Conservation (phyloP, 192 early-diverging fungal genomes). For the Backusella circina region DNA sequence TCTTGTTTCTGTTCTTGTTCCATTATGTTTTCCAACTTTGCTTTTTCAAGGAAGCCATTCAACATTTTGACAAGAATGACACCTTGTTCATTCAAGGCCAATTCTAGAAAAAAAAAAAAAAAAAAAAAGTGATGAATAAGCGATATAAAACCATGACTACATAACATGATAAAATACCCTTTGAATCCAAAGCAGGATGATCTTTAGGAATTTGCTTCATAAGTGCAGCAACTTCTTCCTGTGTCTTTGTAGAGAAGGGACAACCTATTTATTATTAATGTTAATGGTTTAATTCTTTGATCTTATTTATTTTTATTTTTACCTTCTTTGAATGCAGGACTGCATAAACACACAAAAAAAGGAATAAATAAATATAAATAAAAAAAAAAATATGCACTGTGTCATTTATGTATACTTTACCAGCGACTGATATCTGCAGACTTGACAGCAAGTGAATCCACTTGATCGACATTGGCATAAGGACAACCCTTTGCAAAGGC, state of each 20-base stretch:
- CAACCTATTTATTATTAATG: constrained; percentile 7
- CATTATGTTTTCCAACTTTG: not conserved
- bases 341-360: not conserved
- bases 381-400: not conserved
- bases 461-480: constrained; percentile 17
- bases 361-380: not conserved
- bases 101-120: not conserved
- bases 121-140: not conserved
- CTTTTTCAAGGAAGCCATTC: constrained; percentile 9
- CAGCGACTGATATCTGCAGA: constrained; percentile 13
- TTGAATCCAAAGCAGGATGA: constrained; percentile 7
- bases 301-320: not conserved
- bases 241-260: constrained; percentile 15
- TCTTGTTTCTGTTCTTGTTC: not conserved
- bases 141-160: not conserved
- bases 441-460: constrained; percentile 11
- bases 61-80: constrained; percentile 5
- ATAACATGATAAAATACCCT: not conserved
- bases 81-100: not conserved
- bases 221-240: constrained; percentile 4
- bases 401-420: not conserved
- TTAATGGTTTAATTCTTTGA: not conserved
- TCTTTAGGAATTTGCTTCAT: constrained; percentile 14
- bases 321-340: constrained; percentile 21
- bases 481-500: constrained; percentile 16